phyloP scores from a whole-genome alignment of 2,329 filamentous ascomycete genomes.

The Leptosphaerulina australis region DNA sequence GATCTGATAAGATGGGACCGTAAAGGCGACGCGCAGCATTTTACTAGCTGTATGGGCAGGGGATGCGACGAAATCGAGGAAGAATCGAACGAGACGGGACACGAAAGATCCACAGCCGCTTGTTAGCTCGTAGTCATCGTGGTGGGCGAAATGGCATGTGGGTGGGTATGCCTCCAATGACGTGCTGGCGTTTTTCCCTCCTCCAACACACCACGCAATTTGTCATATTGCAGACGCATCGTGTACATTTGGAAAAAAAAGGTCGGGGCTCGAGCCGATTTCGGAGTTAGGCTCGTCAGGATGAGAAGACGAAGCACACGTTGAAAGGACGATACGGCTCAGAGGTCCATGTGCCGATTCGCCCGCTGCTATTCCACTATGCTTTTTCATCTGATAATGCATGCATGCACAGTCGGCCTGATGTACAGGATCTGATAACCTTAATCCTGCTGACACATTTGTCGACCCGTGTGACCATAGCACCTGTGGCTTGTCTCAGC shows the following conservation, averaged over 20 bases:
- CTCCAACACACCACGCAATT: conserved; percentile 12
- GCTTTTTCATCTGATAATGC: conserved; percentile 17
- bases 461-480: not conserved
- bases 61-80: conserved; percentile 1
- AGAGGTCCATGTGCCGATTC: conserved; percentile 9
- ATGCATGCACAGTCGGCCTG: conserved; percentile 6
- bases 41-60: conserved; percentile 6
- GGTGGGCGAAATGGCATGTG: conserved; percentile 22
- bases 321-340: not conserved
- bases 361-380: conserved; percentile 5
- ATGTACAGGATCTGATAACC: conserved; percentile 16
- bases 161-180: conserved; percentile 19
- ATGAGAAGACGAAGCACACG: not conserved
- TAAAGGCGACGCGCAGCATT: conserved; percentile 10
- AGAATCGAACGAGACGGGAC: conserved; percentile 17
- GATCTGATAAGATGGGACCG: conserved; percentile 20
- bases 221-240: conserved; percentile 10
- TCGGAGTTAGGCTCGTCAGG: conserved; percentile 9
- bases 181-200: conserved; percentile 8
- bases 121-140: conserved; percentile 19
- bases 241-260: not conserved
- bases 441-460: not conserved
- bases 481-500: not conserved
- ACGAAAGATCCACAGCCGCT: conserved; percentile 22
- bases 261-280: conserved; percentile 3